Base-by-base conservation (phyloP, 202 grass and related monocot genomes). In the Bolboschoenoplectus hybrid region DNA sequence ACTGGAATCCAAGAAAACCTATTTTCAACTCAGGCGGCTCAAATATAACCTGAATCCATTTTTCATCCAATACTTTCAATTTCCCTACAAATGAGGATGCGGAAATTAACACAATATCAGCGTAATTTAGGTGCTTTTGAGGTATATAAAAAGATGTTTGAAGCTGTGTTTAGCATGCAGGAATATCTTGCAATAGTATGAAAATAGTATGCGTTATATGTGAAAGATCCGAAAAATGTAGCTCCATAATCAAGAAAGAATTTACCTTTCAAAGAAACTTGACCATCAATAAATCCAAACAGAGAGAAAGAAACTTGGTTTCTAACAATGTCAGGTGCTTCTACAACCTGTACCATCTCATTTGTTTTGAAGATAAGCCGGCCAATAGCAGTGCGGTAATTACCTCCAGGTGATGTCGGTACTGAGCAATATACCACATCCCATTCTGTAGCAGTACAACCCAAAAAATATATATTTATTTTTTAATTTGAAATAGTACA, bases 21-120 rank as follows among this genome's bases (percentile, higher is more conserved):
- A 98, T 32, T 77, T 93, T 98, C 81, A 98, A 51, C 73, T 92
- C 90, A 2, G 95, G 93, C 13, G 93, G 86, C 38, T 95, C 95
- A 58, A 98, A 98, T 60, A 98, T 86, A 81, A 95, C 96, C 86
- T 96, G 92, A 89, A 98, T 94, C 97, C 97, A 98, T 44, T 91
- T 96, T 40, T 87, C 85, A 60, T 96, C 97, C 13, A 98, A 5
- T 44, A 86, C 85, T 51, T 91, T 98, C 80, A 98, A 80, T 88
- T 98, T 98, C 6, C 91, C 95, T 95, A 86, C 39, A 89, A 65
- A 17, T 43, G 2, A 82, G 3, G 19, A 74, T 67, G 7, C 67
- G 17, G 19, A 83, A 53, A 16, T 38, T 60, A 26, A 66, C 20
- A 47, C 4, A 35, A 75, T 52, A 20, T 60, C 35, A 50, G 49